Evolutionary conservation across 352 stramenopile species (phyloP).

Genomic region (Globisporangium camurandrum): DNA sequence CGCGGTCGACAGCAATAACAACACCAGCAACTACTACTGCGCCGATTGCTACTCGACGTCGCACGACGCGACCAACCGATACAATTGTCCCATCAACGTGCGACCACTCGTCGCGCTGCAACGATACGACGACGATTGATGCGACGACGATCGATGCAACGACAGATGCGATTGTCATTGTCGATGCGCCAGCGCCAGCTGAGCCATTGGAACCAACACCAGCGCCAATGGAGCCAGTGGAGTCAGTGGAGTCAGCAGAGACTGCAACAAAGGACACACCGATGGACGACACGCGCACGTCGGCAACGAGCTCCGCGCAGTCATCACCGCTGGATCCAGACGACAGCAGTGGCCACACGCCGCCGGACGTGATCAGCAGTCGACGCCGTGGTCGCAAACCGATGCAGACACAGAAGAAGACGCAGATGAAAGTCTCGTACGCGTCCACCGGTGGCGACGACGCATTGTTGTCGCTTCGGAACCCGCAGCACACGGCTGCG

Average conservation of each 20-base stretch:
- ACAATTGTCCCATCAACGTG: too few species aligned
- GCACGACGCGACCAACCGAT: too few species aligned
- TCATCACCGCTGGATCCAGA: background rate
- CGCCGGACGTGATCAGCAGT: background rate
- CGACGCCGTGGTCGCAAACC: slow-evolving; percentile 12
- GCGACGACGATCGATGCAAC: too few species aligned
- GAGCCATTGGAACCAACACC: too few species aligned
- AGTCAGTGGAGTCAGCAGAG: too few species aligned
- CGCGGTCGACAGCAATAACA: too few species aligned
- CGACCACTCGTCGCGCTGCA: too few species aligned
- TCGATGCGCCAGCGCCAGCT: background rate
- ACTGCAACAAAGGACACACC: background rate
- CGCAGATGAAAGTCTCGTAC: background rate
- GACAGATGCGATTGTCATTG: background rate
- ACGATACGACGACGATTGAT: too few species aligned
- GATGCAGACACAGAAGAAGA: slow-evolving; percentile 5
- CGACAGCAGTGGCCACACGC: background rate
- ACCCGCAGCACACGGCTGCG: background rate
- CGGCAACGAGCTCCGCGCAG: background rate
- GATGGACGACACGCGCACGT: background rate
- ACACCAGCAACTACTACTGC: too few species aligned
- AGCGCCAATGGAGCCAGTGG: too few species aligned
- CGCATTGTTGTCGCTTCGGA: background rate
- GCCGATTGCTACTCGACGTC: too few species aligned
- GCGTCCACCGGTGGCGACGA: background rate